Evolutionary conservation across 192 early-diverging fungal genomes (phyloP).

Genomic region (Entomortierella parvispora): DNA sequence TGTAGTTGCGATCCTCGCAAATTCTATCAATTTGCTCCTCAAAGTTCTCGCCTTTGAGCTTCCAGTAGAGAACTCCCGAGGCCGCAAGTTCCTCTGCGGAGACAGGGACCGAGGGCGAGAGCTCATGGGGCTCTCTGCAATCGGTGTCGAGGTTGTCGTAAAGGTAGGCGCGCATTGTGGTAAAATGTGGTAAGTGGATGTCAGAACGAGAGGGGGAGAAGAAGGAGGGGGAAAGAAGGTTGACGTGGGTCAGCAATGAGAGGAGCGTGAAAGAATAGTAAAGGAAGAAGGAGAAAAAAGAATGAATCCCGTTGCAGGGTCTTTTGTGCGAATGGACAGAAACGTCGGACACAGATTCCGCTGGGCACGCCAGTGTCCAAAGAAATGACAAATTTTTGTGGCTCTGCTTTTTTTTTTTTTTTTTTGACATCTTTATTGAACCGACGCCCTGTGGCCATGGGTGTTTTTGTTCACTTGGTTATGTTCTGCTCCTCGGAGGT

Average conservation of each 20-base stretch:
- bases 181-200: constrained; percentile 52
- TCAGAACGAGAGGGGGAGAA: not conserved
- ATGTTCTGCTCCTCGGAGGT: too few species aligned
- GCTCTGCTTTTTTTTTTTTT: not conserved
- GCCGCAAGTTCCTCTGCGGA: constrained; percentile 70
- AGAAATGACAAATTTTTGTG: too few species aligned
- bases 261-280: not conserved
- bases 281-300: constrained; percentile 1
- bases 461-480: too few species aligned
- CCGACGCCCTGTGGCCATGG: too few species aligned
- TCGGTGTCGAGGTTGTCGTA: constrained; percentile 75
- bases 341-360: too few species aligned
- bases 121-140: constrained; percentile 86
- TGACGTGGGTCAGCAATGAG: constrained; percentile 1
- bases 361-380: too few species aligned
- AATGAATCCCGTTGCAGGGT: not conserved
- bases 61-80: constrained; percentile 83
- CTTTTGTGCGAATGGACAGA: not conserved
- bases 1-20: constrained; percentile 82
- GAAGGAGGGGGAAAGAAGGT: constrained; percentile 1
- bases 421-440: too few species aligned
- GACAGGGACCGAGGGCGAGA: constrained; percentile 66
- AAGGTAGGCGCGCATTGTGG: constrained; percentile 83
- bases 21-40: constrained; percentile 74
- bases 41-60: constrained; percentile 62